Percentiles rank a stretch among this genome's conserved stretches.
Conservation (phyloP, 2,329 filamentous ascomycete genomes). For the Parafenestella ontariensis region DNA sequence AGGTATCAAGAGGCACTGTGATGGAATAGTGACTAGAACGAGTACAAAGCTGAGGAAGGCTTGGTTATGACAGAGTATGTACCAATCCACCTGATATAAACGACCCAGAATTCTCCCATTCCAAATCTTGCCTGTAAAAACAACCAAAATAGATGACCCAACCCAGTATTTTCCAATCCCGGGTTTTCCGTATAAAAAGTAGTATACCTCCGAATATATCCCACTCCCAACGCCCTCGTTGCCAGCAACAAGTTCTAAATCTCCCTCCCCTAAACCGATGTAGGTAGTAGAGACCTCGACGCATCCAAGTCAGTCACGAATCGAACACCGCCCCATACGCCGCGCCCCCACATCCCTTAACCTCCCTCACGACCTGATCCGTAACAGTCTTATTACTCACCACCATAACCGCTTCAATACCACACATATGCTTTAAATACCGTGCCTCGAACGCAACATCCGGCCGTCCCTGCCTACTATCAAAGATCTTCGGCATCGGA, state of each 20-base stretch:
- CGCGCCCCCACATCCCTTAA: conserved; percentile 15
- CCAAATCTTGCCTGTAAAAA: too few species aligned
- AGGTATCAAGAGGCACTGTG: too few species aligned
- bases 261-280: not conserved
- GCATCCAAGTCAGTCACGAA: conserved; percentile 9
- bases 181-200: too few species aligned
- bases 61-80: too few species aligned
- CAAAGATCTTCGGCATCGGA: conserved; percentile 17
- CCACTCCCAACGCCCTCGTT: too few species aligned
- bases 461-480: conserved; percentile 11
- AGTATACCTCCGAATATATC: too few species aligned
- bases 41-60: too few species aligned
- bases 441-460: conserved; percentile 23
- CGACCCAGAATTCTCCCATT: too few species aligned
- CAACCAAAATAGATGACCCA: too few species aligned
- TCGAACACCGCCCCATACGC: conserved; percentile 36
- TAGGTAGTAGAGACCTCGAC: not conserved
- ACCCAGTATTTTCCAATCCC: not conserved
- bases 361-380: conserved; percentile 16
- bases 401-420: conserved; percentile 26
- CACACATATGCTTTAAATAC: conserved; percentile 1
- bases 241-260: not conserved
- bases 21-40: too few species aligned
- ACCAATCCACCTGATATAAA: too few species aligned
- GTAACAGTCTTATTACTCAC: conserved; percentile 29